Conservation (phyloP, 805 yeast species). For the Candida caryicola region DNA sequence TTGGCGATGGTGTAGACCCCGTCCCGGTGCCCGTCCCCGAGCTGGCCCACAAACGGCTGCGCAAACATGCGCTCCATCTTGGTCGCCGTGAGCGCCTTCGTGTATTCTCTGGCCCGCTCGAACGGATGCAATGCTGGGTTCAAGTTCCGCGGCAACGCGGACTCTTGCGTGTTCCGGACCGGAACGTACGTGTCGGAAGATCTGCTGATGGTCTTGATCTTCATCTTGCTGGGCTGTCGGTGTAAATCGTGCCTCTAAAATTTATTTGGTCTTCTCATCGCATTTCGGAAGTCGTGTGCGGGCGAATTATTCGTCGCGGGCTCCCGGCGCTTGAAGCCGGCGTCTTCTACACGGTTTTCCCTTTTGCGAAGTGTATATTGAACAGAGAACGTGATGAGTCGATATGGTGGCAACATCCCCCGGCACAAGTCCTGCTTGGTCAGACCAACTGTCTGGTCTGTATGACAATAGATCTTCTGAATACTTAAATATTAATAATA, state of each 20-base stretch:
- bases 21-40: constrained; percentile 93
- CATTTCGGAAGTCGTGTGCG: not conserved
- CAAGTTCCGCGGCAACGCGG: constrained; percentile 81
- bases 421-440: not conserved
- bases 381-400: not conserved
- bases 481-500: not conserved
- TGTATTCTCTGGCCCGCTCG: constrained; percentile 94
- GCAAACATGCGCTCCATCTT: constrained; percentile 96
- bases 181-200: constrained; percentile 93
- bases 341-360: too few relatives aligned
- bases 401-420: not conserved
- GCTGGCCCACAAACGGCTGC: constrained; percentile 91
- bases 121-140: constrained; percentile 96
- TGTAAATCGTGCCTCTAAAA: not conserved
- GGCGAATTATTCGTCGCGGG: not conserved
- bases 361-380: not conserved
- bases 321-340: too few relatives aligned
- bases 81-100: constrained; percentile 91
- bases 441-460: not conserved
- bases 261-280: not conserved
- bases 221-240: constrained; percentile 41
- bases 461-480: not conserved
- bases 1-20: constrained; percentile 88
- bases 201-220: constrained; percentile 83
- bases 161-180: constrained; percentile 83